Evolutionary conservation across 2,329 filamentous ascomycete species (phyloP).

Genomic region (Aspergillus awamori): DNA sequence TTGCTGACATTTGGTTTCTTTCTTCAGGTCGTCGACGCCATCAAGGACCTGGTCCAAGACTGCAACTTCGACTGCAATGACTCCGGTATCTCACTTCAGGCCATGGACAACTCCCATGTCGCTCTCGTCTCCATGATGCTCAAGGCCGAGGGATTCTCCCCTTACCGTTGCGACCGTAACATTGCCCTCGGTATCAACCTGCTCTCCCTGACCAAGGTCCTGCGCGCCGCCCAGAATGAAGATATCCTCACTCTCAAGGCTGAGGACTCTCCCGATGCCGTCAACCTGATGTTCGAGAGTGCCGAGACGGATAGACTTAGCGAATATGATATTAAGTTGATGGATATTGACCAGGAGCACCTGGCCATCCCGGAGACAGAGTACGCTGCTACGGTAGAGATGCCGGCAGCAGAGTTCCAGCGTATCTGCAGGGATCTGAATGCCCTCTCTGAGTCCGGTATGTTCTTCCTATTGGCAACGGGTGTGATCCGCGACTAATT

Average conservation of each 20-base stretch:
- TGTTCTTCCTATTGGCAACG: constrained; percentile 35
- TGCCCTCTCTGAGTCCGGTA: constrained; percentile 93
- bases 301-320: constrained; percentile 83
- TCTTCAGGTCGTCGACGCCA: constrained; percentile 87
- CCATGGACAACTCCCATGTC: constrained; percentile 99
- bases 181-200: constrained; percentile 98
- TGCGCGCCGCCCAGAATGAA: constrained; percentile 90
- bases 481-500: constrained; percentile 23
- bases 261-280: constrained; percentile 91
- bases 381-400: constrained; percentile 85
- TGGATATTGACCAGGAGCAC: constrained; percentile 99
- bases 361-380: constrained; percentile 99
- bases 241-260: constrained; percentile 96
- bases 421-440: constrained; percentile 92
- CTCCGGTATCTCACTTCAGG: constrained; percentile 94
- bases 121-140: constrained; percentile 99
- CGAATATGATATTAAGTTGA: constrained; percentile 99
- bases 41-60: constrained; percentile 98
- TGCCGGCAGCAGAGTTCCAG: constrained; percentile 89
- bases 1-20: constrained; percentile 12
- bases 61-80: constrained; percentile 99
- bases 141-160: constrained; percentile 90
- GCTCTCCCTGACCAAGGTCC: constrained; percentile 92
- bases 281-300: constrained; percentile 96
- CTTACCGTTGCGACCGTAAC: constrained; percentile 98